Percentiles rank a stretch among this genome's conserved stretches.
phyloP scores from a whole-genome alignment of 345 rosid genomes.

The Eucalyptus caleyi region DNA sequence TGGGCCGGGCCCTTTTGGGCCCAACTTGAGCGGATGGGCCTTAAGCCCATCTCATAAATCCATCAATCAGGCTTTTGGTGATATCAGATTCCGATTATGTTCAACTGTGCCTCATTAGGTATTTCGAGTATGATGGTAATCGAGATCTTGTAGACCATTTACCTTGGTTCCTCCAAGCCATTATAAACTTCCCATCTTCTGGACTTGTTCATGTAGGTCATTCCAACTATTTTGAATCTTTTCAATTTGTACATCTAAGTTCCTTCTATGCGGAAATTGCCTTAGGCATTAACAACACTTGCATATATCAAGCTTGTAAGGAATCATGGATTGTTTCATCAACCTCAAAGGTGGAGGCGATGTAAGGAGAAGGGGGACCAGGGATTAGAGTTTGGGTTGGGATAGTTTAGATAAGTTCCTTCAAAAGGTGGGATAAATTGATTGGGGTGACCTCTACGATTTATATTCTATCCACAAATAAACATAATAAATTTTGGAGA shows the following conservation, averaged over 20 bases:
- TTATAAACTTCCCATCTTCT: neutral
- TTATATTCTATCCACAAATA: neutral
- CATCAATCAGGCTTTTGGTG: neutral
- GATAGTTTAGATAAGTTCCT: neutral
- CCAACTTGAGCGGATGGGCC: too few species aligned
- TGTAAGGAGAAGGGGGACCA: neutral
- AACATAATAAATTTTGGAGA: neutral
- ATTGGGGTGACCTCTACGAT: neutral
- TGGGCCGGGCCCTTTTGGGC: too few species aligned
- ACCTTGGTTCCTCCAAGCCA: neutral
- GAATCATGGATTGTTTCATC: neutral
- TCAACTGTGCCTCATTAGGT: neutral
- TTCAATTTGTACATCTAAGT: neutral
- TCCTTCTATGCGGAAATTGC: too few species aligned
- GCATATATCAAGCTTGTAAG: too few species aligned
- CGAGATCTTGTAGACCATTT: neutral
- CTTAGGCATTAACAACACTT: neutral
- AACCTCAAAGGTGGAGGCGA: neutral
- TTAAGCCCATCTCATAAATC: too few species aligned
- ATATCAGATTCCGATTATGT: too few species aligned
- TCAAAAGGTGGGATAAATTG: neutral
- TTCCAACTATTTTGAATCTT: neutral
- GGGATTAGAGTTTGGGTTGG: neutral
- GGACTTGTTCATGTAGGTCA: neutral
- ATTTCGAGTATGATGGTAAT: neutral